Percentiles rank a stretch among this genome's conserved stretches.
phyloP scores from a whole-genome alignment of 257 asterid genomes.

The Ehretia macrophylla region DNA sequence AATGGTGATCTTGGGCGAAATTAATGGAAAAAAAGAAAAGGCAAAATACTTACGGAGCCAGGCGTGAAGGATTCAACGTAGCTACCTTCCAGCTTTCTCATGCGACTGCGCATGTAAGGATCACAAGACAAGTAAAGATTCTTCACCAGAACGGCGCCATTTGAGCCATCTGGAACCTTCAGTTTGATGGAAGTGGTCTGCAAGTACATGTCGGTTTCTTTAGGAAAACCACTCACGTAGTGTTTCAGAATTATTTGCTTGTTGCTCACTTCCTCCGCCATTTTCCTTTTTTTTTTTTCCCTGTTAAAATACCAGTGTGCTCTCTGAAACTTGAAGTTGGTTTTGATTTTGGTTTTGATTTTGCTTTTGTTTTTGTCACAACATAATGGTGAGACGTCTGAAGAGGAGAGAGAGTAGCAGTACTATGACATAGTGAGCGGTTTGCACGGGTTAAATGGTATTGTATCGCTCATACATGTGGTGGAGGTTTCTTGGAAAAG shows the following conservation, averaged over 20 bases:
- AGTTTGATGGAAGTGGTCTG: constrained; percentile 13
- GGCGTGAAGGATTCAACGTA: constrained; percentile 16
- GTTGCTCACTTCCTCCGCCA: constrained; percentile 27
- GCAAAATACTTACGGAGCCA: constrained; percentile 29
- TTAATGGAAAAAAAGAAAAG: background rate
- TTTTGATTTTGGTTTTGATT: no score
- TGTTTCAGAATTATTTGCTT: constrained; percentile 30
- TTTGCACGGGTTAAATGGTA: no score
- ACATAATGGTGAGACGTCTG: no score
- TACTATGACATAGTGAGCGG: no score
- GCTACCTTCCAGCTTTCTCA: background rate
- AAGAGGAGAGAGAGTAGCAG: no score
- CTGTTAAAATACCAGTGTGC: no score
- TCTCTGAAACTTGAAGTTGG: no score
- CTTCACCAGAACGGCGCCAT: constrained; percentile 39
- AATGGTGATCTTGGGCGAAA: background rate
- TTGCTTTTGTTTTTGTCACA: no score
- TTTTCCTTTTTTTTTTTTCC: no score
- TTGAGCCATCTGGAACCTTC: constrained; percentile 26
- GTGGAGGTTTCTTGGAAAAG: no score
- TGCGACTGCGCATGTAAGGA: constrained; percentile 34
- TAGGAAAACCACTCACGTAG: constrained; percentile 25
- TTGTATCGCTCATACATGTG: no score
- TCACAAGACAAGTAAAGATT: constrained; percentile 49
- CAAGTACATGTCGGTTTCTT: constrained; percentile 27